phyloP scores from a whole-genome alignment of 805 yeast species.

The Starmera caribaea region DNA sequence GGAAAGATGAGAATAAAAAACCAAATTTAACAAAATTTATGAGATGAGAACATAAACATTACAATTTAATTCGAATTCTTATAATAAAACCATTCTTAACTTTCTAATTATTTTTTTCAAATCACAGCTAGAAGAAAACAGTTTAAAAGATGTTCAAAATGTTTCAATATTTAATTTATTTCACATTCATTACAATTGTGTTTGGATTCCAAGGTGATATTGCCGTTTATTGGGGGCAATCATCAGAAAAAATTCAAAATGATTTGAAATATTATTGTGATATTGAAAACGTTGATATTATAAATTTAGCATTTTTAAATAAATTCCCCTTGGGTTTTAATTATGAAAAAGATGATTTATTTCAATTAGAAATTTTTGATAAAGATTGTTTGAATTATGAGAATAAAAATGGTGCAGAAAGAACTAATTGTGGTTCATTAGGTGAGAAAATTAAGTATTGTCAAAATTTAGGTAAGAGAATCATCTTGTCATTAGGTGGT shows the following conservation, averaged over 20 bases:
- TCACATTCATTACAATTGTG: constrained; percentile 17
- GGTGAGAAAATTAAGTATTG: constrained; percentile 67
- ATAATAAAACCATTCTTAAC: no score
- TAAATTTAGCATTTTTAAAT: constrained; percentile 60
- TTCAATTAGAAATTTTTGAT: constrained; percentile 41
- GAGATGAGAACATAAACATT: no score
- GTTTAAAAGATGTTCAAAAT: no score
- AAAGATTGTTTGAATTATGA: constrained; percentile 29
- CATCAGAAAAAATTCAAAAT: constrained; percentile 41
- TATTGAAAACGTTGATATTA: constrained; percentile 58
- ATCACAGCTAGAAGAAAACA: no score
- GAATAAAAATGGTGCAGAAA: constrained; percentile 23
- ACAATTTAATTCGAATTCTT: no score
- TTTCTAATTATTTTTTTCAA: no score
- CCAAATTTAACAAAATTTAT: no score
- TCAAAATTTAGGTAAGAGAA: constrained; percentile 69
- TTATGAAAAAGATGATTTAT: constrained; percentile 5
- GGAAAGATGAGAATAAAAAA: no score
- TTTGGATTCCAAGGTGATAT: constrained; percentile 33
- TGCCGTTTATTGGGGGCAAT: constrained; percentile 75
- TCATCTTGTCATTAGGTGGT: constrained; percentile 69
- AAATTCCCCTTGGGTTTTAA: constrained; percentile 35
- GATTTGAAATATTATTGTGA: constrained; percentile 47
- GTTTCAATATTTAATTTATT: not conserved
- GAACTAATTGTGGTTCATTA: constrained; percentile 35